Percentiles rank a stretch among this genome's conserved stretches.
Evolutionary conservation across 306 rosid species (phyloP).

Genomic region (Gillenia trifoliata): DNA sequence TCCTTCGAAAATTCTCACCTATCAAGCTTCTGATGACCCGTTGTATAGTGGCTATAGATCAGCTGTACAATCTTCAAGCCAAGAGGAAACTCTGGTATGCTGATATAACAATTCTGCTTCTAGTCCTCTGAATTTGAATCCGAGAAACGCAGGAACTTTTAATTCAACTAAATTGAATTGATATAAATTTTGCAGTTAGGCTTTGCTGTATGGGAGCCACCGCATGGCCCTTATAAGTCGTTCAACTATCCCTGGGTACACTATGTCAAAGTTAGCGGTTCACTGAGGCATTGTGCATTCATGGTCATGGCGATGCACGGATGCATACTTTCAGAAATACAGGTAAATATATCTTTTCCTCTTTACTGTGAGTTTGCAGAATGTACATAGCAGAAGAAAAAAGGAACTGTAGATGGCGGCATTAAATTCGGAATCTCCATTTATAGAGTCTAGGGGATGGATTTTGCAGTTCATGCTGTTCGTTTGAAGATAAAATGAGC

Average conservation of each 20-base stretch:
- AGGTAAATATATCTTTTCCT: constrained; percentile 33
- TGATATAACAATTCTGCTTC: background rate
- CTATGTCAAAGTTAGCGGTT: constrained; percentile 61
- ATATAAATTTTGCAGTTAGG: constrained; percentile 39
- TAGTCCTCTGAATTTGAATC: constrained; percentile 1
- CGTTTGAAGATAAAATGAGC: background rate
- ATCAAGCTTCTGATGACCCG: constrained; percentile 75
- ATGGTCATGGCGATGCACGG: constrained; percentile 90
- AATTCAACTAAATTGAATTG: background rate
- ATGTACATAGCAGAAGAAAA: background rate
- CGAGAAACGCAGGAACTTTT: background rate
- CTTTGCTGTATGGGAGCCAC: constrained; percentile 81
- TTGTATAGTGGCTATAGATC: constrained; percentile 67
- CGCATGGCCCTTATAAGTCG: constrained; percentile 64
- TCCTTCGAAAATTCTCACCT: constrained; percentile 68
- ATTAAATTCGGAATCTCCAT: background rate
- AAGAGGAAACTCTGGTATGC: constrained; percentile 71
- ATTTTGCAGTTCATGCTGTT: background rate
- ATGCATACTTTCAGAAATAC: constrained; percentile 77
- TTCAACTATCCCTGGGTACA: constrained; percentile 67
- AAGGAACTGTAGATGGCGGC: background rate
- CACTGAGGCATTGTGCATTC: constrained; percentile 75
- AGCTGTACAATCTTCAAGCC: constrained; percentile 62
- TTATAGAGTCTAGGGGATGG: background rate
- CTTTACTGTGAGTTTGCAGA: background rate